A percentile compares a stretch with the other conserved stretches of the same genome.
Evolutionary conservation across 495 filamentous ascomycete species (phyloP).

Genomic region (Penicillium cataractarum): DNA sequence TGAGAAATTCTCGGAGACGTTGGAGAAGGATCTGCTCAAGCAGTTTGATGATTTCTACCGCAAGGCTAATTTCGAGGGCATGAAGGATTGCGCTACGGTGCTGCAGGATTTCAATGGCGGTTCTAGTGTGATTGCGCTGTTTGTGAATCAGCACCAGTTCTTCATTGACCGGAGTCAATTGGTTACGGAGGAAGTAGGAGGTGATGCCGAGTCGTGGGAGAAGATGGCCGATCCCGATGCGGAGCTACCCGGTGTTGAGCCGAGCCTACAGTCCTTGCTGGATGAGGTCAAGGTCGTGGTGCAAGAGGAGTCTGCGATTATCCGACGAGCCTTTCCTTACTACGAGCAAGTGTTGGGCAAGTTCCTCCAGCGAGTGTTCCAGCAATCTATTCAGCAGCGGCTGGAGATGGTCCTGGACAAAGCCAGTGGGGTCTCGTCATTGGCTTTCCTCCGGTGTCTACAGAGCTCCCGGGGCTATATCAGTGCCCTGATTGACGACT

Average conservation of each 20-base stretch:
- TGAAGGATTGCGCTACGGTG: constrained; percentile 93
- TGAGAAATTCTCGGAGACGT: constrained; percentile 92
- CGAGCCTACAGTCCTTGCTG: constrained; percentile 85
- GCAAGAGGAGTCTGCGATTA: constrained; percentile 94
- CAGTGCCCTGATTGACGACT: constrained; percentile 80
- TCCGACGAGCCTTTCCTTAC: constrained; percentile 93
- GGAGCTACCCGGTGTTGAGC: constrained; percentile 86
- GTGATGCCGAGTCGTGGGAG: constrained; percentile 85
- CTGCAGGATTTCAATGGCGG: constrained; percentile 96
- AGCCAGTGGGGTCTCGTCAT: constrained; percentile 82
- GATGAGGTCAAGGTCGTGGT: constrained; percentile 96
- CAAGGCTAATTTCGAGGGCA: constrained; percentile 90
- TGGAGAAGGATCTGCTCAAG: constrained; percentile 93
- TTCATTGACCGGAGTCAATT: constrained; percentile 93
- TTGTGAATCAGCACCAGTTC: constrained; percentile 98
- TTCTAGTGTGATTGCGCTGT: constrained; percentile 88
- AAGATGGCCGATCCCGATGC: constrained; percentile 91
- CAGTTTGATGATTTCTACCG: constrained; percentile 97
- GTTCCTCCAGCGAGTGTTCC: constrained; percentile 94
- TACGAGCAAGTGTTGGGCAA: constrained; percentile 90
- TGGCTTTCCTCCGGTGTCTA: constrained; percentile 88
- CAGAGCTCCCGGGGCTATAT: constrained; percentile 90
- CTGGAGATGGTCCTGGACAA: constrained; percentile 97
- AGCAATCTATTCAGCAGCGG: constrained; percentile 95
- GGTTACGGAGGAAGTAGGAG: constrained; percentile 85